Evolutionary conservation across 2,329 filamentous ascomycete species (phyloP), one percentile per base, ranked within the genome.

Genomic region (Fusarium ramigenum): DNA sequence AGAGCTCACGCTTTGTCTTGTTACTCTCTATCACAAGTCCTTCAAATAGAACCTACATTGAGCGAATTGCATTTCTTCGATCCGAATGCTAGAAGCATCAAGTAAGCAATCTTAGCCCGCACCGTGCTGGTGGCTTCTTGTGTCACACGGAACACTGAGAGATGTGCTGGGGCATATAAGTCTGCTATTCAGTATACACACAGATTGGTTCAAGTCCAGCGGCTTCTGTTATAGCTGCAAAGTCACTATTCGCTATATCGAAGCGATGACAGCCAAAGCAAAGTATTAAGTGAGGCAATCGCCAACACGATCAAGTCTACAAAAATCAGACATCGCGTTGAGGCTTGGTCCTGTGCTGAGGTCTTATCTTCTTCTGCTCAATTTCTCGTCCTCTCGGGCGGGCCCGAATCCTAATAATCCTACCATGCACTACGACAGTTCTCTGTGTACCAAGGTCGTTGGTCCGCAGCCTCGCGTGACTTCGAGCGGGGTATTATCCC

Each of bases 181-280:
- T 1, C 14, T 11, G 9, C 9, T 9, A 9, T 42, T 23, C 5
- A 16, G n/a, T 23, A 42, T 42, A 4, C 10, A 42, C 3, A 4
- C 40, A 42, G 9, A 42, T 9, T 9, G n/a, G n/a, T 7, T 16
- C 14, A 23, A 42, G 14, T n/a, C 40, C 40, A 16, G 14, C 9
- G 2, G 0, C 14, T 42, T 2, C 9, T 23, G n/a, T n/a, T 7
- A 16, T 7, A n/a, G 6, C 9, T 16, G 4, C n/a, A 16, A 16
- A 42, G 21, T n/a, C 14, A 9, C 40, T 23, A 1, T 21, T 39
- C 37, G 11, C 37, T 40, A 40, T 19, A 21, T 40, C 7, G 37
- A 14, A 40, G 37, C 11, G 12, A 21, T 40, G 7, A 14, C 7
- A 40, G 11, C 19, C 4, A 21, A 40, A 40, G 19, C 4, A 21